phyloP scores from a whole-genome alignment of 108 stramenopile species.

The Phaeodactylum tricornutum region DNA sequence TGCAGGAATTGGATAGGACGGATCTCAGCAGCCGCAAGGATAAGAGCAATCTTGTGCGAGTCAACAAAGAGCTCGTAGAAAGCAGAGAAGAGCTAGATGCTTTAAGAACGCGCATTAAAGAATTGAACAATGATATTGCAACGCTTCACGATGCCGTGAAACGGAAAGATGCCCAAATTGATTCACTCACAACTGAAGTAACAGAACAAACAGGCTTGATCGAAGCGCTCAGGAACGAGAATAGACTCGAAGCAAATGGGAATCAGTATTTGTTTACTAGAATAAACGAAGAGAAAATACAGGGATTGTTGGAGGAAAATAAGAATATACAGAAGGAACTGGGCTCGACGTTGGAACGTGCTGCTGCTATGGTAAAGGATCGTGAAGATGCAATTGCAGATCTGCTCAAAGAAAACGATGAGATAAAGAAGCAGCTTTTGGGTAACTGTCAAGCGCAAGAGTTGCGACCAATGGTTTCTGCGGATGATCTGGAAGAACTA shows the following conservation, averaged over 20 bases:
- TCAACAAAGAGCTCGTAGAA: neutral
- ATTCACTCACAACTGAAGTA: conserved; percentile 3
- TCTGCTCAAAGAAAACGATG: conserved; percentile 12
- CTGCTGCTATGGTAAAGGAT: conserved; percentile 10
- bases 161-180: conserved; percentile 2
- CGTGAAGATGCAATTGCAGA: conserved; percentile 16
- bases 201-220: neutral
- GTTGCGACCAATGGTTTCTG: neutral
- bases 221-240: neutral
- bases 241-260: neutral
- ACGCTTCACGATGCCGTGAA: neutral
- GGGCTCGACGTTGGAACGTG: conserved; percentile 1
- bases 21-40: neutral
- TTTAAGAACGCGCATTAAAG: neutral
- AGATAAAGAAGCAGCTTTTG: conserved; percentile 3
- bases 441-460: neutral
- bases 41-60: neutral
- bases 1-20: too few species aligned
- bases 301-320: conserved; percentile 1
- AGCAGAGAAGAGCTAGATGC: neutral
- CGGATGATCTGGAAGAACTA: conserved; percentile 25
- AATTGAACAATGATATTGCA: neutral
- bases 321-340: conserved; percentile 6
- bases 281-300: neutral
- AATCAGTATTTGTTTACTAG: neutral